Evolutionary conservation across 108 stramenopile species (phyloP), one percentile per base, ranked within the genome.

Genomic region (Cafeteria roenbergensis): DNA sequence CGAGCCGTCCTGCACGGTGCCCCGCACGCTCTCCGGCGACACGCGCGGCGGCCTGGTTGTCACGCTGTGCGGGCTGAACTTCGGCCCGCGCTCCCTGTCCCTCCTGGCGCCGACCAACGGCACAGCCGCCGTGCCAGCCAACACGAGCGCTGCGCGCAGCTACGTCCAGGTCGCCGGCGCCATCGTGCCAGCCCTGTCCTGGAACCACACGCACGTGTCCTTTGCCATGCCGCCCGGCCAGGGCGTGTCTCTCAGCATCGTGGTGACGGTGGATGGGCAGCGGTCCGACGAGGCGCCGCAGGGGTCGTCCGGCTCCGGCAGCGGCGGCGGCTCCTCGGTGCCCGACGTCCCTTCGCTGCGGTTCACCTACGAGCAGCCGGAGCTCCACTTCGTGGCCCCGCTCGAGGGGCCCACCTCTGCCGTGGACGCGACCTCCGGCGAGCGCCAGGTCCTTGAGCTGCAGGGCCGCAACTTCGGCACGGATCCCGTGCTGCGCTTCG

Each of bases 171-270:
- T 48, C 12, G 42, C 12, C 42, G 42, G 17, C 42, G 42, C 6
- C 12, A 6, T 6, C 12, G 42, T 48, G 42, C 6, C 6, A 6
- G 42, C 17, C 12, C 6, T 17, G 12, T 12, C 12, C 42, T 48
- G 42, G 42, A 65, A 25, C 57, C 70, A 71, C 31, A 65, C 37
- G 9, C 14, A 33, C n/a, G 1, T 71, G 0, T 21, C 26, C 9
- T 71, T 63, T 30, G 33, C 55, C 34, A 34, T 65, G 9, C 70
- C 70, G 4, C 25, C 35, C 8, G 70, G 70, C 14, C 64, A 71
- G 34, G 70, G 70, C 3, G 50, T 26, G 4, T 24, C 33, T 21
- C 36, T 71, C 9, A 25, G 34, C 9, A 58, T 71, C 57, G 56
- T 25, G 36, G 53, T 65, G 24, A 34, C 29, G 4, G 70, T 71